Base-by-base conservation (phyloP, 163 green algal genomes). In the Coccomyxa subellipsoidea region DNA sequence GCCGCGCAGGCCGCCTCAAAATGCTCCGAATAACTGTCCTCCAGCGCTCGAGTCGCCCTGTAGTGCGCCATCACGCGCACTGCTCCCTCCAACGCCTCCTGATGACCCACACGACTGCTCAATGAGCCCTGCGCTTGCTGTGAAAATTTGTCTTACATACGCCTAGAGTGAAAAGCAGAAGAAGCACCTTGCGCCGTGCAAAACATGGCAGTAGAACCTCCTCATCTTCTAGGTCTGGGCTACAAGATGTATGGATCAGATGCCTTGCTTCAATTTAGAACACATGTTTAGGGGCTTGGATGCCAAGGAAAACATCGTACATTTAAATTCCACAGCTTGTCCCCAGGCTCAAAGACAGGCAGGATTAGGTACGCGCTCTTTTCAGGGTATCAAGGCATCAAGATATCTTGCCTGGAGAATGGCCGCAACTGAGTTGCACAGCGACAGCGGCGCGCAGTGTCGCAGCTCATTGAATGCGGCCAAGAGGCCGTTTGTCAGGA, bases 391-490 rank as follows among this genome's bases (percentile, higher is more conserved):
- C 7, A 2, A 54, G 3, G 37, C 36, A 77, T 38, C 27, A 4
- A 72, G 40, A 54, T 29, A 27, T 38, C 86, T 66, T 69, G 90
- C 86, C 86, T 84, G 81, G 25, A 91, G 39, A 47, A 80, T 81
- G 29, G 39, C 69, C 2, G 87, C 88, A 0, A 89, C 78, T 0
- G 87, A 86, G 35, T 77, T 66, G 36, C 75, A 71, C 66, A 96
- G 80, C 7, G 84, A 82, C 53, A 93, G 82, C 31, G 94, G 88
- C 0, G 95, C 92, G 88, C 95, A 98, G 88, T 99, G 96, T 23
- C 96, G 90, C 75, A 99, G 88, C 91, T 99, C 96, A 82, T 99
- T 99, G 29, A 99, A 87, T 7, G 95, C 93, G 1, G 89, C 86
- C 21, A 98, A 90, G 79, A 98, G 84, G 47, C 94, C 96, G 82